Evolutionary conservation across 2,329 filamentous ascomycete species (phyloP).

Genomic region (Amesomyces nigricolor): DNA sequence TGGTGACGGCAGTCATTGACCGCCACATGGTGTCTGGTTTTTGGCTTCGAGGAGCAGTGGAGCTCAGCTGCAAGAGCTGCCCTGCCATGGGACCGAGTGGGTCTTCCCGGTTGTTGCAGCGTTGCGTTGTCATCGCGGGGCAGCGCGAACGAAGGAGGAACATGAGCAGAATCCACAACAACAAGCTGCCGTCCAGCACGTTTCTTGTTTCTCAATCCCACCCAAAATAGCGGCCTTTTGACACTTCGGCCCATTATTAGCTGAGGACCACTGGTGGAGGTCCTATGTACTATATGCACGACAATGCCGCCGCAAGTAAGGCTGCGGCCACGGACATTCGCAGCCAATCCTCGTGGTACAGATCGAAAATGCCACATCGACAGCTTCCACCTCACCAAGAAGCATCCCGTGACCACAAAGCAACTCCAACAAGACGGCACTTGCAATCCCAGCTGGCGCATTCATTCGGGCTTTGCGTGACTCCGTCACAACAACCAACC

Average conservation of each 20-base stretch:
- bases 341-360: constrained; percentile 16
- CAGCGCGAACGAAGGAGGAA: constrained; percentile 11
- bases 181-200: constrained; percentile 5
- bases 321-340: constrained; percentile 15
- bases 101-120: constrained; percentile 18
- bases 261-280: constrained; percentile 8
- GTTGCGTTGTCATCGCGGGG: constrained; percentile 26
- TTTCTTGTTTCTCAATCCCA: constrained; percentile 1
- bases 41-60: constrained; percentile 14
- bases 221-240: constrained; percentile 19
- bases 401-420: constrained; percentile 12
- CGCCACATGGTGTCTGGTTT: constrained; percentile 14
- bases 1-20: constrained; percentile 9
- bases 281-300: constrained; percentile 16
- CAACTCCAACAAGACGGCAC: neutral
- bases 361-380: constrained; percentile 14
- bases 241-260: constrained; percentile 11
- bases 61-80: constrained; percentile 17
- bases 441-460: neutral
- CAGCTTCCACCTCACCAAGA: neutral
- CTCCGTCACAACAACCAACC: neutral
- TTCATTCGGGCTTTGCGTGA: neutral
- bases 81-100: constrained; percentile 10
- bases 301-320: constrained; percentile 21
- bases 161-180: neutral